These are phyloP conservation scores for Penstemon barbatus DNA, from an alignment of 257 asterid species.

Conservation along the genomic window DNA sequence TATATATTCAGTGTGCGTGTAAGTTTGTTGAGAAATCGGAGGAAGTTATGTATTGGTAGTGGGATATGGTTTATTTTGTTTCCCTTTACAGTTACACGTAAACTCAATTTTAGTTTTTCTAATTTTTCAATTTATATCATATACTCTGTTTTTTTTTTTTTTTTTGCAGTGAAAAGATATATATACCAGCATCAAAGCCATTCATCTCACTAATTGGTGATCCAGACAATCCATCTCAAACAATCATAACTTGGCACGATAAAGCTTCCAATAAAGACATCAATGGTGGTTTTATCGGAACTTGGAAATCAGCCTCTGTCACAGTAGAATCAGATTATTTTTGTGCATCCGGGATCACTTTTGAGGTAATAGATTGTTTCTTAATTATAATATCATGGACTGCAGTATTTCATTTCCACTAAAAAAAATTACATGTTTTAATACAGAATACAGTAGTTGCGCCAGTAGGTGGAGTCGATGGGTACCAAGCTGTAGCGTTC, in stretches of 20 bases:
- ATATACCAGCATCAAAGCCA: slow-evolving; percentile 62
- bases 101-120: background rate
- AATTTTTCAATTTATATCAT: background rate
- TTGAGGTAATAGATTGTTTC: slow-evolving; percentile 42
- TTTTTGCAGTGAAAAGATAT: slow-evolving; percentile 68
- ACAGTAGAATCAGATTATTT: slow-evolving; percentile 69
- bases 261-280: slow-evolving; percentile 57
- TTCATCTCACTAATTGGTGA: slow-evolving; percentile 69
- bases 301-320: slow-evolving; percentile 67
- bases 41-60: slow-evolving; percentile 35
- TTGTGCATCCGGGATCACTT: slow-evolving; percentile 69
- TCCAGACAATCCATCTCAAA: slow-evolving; percentile 26
- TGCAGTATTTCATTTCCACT: no score
- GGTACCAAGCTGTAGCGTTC: slow-evolving; percentile 80
- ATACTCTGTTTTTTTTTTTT: background rate
- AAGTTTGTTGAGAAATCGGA: slow-evolving; percentile 31
- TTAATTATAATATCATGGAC: no score
- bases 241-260: slow-evolving; percentile 70
- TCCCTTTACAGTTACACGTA: background rate
- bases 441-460: slow-evolving; percentile 59
- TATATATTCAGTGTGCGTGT: background rate
- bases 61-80: slow-evolving; percentile 7
- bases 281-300: slow-evolving; percentile 54
- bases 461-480: slow-evolving; percentile 32
- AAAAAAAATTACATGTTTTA: no score